A percentile compares a stretch with the other conserved stretches of the same genome.
Evolutionary conservation across 305 asterid species (phyloP).

Genomic region (Solanum hybrid): DNA sequence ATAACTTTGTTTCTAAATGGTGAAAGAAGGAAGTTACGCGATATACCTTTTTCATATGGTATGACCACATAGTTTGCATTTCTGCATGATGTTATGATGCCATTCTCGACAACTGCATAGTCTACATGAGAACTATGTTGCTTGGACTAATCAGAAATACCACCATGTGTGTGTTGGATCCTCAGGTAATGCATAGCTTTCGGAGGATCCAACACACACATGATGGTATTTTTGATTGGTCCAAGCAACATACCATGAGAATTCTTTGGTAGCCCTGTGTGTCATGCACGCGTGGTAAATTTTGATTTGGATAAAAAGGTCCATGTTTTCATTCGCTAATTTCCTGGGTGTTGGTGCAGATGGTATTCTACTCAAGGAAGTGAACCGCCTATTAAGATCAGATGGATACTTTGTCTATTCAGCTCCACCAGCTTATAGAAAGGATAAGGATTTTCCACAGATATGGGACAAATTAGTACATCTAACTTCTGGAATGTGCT

Average conservation of each 20-base stretch:
- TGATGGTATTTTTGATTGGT: neutral
- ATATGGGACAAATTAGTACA: no score
- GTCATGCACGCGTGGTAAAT: neutral
- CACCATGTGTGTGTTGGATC: neutral
- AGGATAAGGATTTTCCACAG: no score
- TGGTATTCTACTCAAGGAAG: conserved; percentile 55
- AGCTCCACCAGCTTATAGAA: no score
- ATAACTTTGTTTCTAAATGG: neutral
- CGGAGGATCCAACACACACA: neutral
- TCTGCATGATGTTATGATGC: neutral
- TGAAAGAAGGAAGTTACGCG: neutral
- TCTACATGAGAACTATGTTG: neutral
- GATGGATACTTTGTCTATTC: no score
- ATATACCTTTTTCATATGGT: neutral
- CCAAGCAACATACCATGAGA: neutral
- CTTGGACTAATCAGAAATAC: neutral
- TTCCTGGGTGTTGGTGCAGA: conserved; percentile 16
- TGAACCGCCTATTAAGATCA: no score
- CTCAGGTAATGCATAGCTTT: neutral
- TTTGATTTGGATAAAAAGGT: neutral
- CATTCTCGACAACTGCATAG: neutral
- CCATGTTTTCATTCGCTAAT: neutral
- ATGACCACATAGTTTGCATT: neutral
- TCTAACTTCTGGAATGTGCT: no score
- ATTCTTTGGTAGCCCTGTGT: neutral